Conservation (phyloP, 176 grass and related monocot species). For the Triticum aestivum region DNA sequence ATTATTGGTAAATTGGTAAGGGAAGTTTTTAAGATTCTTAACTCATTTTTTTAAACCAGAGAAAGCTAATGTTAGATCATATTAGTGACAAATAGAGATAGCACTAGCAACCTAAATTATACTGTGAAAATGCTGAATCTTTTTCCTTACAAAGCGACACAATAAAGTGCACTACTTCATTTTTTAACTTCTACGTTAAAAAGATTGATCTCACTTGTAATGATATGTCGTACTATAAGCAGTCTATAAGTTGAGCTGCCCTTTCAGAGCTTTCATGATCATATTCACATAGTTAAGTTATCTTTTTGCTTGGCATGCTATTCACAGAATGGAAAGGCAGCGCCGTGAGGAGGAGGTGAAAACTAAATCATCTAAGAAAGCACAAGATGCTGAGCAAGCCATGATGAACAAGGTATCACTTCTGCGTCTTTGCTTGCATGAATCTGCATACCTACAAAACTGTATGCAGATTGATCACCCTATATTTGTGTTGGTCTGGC, state of each 20-base stretch:
- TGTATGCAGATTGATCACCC: neutral
- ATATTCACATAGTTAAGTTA: constrained; percentile 5
- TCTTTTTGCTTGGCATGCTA: constrained; percentile 24
- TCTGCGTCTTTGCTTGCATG: constrained; percentile 33
- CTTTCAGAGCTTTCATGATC: constrained; percentile 8
- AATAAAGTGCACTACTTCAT: neutral
- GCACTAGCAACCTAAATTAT: neutral
- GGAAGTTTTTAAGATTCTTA: neutral
- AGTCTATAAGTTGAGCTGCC: neutral
- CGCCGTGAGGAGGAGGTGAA: constrained; percentile 83
- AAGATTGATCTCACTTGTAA: neutral
- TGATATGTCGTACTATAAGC: neutral
- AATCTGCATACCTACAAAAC: neutral
- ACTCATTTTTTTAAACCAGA: neutral
- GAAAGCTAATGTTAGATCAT: constrained; percentile 9
- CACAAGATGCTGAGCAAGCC: constrained; percentile 70
- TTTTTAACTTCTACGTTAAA: neutral
- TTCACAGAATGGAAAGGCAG: constrained; percentile 84
- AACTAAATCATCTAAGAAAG: constrained; percentile 79
- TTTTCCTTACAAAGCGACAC: neutral
- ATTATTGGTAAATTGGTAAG: constrained; percentile 4
- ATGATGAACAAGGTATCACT: constrained; percentile 57
- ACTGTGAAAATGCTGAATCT: neutral
- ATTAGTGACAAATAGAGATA: neutral
- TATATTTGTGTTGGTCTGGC: neutral